A percentile compares a stretch with the other conserved stretches of the same genome.
Conservation (phyloP, 1,139 yeast species). For the Nakaseomyces uthaithaninus region DNA sequence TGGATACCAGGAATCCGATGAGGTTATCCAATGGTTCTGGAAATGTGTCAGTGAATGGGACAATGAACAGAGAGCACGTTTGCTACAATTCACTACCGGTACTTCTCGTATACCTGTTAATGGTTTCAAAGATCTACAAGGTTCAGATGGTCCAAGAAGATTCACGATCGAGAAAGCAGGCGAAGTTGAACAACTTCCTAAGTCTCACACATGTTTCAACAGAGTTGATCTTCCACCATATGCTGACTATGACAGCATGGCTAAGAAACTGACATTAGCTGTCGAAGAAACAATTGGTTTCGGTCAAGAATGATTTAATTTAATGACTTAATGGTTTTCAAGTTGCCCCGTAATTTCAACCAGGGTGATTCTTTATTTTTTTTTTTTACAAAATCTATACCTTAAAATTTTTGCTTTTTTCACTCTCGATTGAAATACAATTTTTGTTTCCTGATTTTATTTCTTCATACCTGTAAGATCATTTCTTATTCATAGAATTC, state of each 20-base stretch:
- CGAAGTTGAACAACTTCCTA: conserved; percentile 85
- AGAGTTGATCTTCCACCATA: conserved; percentile 88
- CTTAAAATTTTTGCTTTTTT: background rate
- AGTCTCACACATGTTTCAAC: conserved; percentile 92
- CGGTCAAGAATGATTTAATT: conserved; percentile 75
- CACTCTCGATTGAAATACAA: background rate
- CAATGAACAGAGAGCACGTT: conserved; percentile 89
- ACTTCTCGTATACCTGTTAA: conserved; percentile 97
- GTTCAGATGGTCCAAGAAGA: conserved; percentile 97
- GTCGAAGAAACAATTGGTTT: conserved; percentile 93
- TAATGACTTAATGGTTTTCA: conserved; percentile 5
- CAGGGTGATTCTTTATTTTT: conserved; percentile 2
- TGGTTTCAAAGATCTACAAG: conserved; percentile 97
- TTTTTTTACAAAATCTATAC: background rate
- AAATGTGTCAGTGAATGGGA: conserved; percentile 90
- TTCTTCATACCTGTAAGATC: background rate
- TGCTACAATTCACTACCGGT: conserved; percentile 95
- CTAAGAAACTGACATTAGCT: conserved; percentile 74
- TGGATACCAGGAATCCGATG: conserved; percentile 94
- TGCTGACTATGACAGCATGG: conserved; percentile 62
- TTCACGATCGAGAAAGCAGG: conserved; percentile 98
- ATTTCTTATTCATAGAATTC: conserved; percentile 5
- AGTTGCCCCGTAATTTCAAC: background rate
- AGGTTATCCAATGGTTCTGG: conserved; percentile 98
- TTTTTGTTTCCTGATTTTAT: background rate